These are phyloP conservation scores for Fusarium tjaetaba DNA, from an alignment of 2,329 filamentous ascomycete genomes.

Conservation along the genomic window DNA sequence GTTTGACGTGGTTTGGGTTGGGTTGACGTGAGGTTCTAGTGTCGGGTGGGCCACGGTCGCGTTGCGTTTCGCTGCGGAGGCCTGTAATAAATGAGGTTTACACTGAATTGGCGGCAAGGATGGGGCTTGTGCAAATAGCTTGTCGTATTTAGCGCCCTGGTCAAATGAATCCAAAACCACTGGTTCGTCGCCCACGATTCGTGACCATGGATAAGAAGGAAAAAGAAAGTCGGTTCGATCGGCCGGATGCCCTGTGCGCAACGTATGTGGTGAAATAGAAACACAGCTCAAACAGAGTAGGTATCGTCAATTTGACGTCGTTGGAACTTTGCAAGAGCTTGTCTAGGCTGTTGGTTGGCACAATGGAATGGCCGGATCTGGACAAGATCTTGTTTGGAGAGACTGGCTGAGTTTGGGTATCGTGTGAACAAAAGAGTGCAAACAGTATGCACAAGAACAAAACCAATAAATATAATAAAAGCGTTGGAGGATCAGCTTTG, in stretches of 20 bases:
- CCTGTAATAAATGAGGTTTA: conserved; percentile 28
- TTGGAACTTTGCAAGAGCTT: conserved; percentile 1
- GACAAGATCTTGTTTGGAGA: conserved; percentile 6
- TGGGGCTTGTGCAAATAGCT: conserved; percentile 10
- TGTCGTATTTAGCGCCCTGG: conserved; percentile 28
- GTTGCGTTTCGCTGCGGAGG: conserved; percentile 31
- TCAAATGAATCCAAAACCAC: conserved; percentile 5
- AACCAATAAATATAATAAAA: background rate
- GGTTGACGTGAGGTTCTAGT: conserved; percentile 24
- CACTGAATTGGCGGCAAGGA: conserved; percentile 2
- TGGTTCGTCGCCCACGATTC: conserved; percentile 16
- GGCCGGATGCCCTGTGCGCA: conserved; percentile 15
- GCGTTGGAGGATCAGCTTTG: background rate
- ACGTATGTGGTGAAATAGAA: background rate
- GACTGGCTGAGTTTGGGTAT: conserved; percentile 4
- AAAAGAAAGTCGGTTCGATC: background rate
- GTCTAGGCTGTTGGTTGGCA: conserved; percentile 14
- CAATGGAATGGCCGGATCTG: conserved; percentile 23
- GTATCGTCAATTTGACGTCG: conserved; percentile 14
- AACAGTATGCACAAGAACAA: conserved; percentile 4
- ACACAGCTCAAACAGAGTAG: background rate
- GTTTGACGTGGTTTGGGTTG: conserved; percentile 7
- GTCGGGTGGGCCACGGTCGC: conserved; percentile 37
- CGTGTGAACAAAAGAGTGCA: conserved; percentile 7
- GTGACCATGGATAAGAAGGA: background rate